Conservation (phyloP, 108 stramenopile species). For the Ochromonas danica region DNA sequence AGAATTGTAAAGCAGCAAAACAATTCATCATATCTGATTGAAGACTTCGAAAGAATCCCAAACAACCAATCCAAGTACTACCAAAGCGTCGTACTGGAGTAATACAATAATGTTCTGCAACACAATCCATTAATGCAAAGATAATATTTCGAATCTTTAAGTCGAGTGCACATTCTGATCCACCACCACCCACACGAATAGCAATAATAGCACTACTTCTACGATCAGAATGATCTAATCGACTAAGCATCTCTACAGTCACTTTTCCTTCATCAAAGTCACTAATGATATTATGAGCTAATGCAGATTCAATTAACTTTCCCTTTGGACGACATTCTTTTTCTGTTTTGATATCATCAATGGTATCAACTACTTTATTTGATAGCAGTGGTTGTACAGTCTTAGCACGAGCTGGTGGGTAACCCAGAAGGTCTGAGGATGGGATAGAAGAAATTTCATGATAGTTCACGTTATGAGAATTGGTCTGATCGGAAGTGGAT, state of each 20-base stretch:
- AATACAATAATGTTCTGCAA: neutral
- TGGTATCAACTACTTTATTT: neutral
- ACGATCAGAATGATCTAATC: neutral
- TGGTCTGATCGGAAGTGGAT: no score
- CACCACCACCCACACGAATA: neutral
- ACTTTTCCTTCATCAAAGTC: neutral
- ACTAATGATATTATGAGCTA: neutral
- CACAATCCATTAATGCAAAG: neutral
- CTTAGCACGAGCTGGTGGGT: no score
- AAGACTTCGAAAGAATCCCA: neutral
- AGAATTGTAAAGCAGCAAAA: neutral
- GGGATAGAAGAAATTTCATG: no score
- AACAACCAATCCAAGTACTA: conserved; percentile 3
- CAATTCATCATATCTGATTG: neutral
- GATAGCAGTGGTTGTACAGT: no score
- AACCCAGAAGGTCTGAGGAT: no score
- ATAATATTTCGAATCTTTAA: neutral
- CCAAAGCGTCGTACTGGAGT: neutral
- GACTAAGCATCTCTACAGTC: neutral
- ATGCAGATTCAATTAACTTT: neutral
- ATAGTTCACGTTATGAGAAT: no score
- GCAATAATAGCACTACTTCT: neutral
- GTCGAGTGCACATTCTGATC: neutral
- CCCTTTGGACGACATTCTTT: neutral
- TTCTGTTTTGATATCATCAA: neutral